These are phyloP conservation scores for Salvia rosmarinus DNA, from an alignment of 257 asterid species.

Conservation along the genomic window DNA sequence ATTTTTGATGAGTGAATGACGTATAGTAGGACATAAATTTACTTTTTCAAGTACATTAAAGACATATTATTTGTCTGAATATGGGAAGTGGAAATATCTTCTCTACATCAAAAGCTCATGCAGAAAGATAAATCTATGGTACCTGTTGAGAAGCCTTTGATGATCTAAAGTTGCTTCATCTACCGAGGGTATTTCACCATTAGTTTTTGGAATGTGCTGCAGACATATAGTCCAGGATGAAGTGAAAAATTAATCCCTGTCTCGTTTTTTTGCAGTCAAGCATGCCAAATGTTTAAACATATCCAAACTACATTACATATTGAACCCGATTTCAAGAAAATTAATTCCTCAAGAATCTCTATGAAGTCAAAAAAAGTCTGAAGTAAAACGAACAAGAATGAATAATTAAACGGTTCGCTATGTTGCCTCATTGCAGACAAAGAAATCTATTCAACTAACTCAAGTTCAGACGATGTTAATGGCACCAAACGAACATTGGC, in stretches of 20 bases:
- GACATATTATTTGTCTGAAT: neutral
- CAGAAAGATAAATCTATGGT: slow-evolving; percentile 30
- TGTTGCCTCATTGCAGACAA: slow-evolving; percentile 3
- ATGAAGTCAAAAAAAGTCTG: too few species aligned
- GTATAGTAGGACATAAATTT: neutral
- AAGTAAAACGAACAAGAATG: too few species aligned
- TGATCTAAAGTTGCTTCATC: slow-evolving; percentile 93
- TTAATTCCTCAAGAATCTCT: too few species aligned
- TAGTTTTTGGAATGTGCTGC: slow-evolving; percentile 94
- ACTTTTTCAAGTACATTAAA: neutral
- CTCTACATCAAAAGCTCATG: slow-evolving; percentile 5
- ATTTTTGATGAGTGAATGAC: neutral
- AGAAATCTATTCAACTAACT: neutral
- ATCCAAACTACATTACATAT: too few species aligned
- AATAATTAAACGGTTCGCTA: neutral
- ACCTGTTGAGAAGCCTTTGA: slow-evolving; percentile 95
- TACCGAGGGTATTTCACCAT: slow-evolving; percentile 91
- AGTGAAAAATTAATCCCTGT: neutral
- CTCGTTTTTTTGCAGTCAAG: slow-evolving; percentile 10
- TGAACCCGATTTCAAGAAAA: too few species aligned
- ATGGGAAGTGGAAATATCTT: neutral
- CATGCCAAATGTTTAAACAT: slow-evolving; percentile 2
- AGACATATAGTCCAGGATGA: slow-evolving; percentile 29
- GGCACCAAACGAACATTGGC: neutral
- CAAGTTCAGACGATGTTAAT: too few species aligned